Evolutionary conservation across 176 grass and related monocot genomes (phyloP), one percentile per base, ranked within the genome.

Genomic region (Coix lacrymajobi): DNA sequence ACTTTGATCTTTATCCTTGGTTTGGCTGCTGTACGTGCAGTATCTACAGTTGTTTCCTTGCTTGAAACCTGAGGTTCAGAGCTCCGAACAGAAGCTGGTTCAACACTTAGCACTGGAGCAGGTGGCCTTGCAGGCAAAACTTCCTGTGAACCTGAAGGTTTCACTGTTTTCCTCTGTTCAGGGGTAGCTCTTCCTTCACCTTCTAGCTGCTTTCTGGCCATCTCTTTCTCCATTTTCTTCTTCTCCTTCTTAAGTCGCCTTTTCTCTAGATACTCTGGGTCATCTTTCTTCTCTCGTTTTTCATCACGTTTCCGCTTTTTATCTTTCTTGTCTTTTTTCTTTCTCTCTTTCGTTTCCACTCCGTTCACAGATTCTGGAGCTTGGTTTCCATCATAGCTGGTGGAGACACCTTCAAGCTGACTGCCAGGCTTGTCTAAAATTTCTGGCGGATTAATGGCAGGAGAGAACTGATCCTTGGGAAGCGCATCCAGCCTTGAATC

Each of bases 211-310:
- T 83, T 95, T 82, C 81, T 93, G 11, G 87, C 85, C 26, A 77
- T 79, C 45, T 98, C 96, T 85, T 95, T 95, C 79, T 98, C 96
- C 91, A 90, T 79, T 74, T 57, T 83, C 70, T 88, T 99, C 85
- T 90, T 98, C 83, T 95, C 96, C 62, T 92, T 99, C 80, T 93
- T 99, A 25, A 96, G 73, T 13, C 92, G 79, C 49, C 92, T 99
- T 80, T 88, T 90, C 72, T 90, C 96, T 74, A 92, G 48, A 89
- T 98, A 98, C 71, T 93, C 89, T 0, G 93, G 89, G 66, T 93
- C 93, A 73, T 92, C 92, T 87, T 93, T 93, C 79, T 91, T 92
- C 40, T 92, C 83, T 20, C 25, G 40, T 79, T 91, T 92, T 73
- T 86, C 87, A 2, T 92, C 91, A 69, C 88, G 83, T 62, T 81